These are phyloP conservation scores for Suhomyces anneliseae DNA, from an alignment of 1,139 yeast species.

Conservation along the genomic window DNA sequence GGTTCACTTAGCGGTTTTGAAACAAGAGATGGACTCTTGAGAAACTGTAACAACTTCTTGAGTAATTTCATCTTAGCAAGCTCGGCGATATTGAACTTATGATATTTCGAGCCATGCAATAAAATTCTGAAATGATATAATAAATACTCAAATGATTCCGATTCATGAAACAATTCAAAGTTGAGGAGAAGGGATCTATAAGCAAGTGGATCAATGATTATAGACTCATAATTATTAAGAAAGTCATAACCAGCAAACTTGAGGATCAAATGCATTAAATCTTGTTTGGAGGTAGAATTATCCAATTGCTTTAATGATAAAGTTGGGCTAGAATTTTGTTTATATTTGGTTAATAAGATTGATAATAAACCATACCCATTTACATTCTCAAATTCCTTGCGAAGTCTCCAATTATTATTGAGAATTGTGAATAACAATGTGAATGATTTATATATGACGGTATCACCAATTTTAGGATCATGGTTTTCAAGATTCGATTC, in stretches of 20 bases:
- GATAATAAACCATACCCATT: slow-evolving; percentile 43
- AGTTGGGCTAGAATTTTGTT: slow-evolving; percentile 21
- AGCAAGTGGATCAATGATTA: slow-evolving; percentile 30
- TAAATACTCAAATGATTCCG: slow-evolving; percentile 49
- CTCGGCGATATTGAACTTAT: slow-evolving; percentile 49
- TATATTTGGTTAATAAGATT: slow-evolving; percentile 32
- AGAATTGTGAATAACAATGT: slow-evolving; percentile 28
- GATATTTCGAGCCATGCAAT: slow-evolving; percentile 50
- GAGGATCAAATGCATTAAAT: slow-evolving; percentile 24
- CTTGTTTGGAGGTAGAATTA: not conserved
- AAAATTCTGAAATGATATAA: slow-evolving; percentile 58
- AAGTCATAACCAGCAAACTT: slow-evolving; percentile 28
- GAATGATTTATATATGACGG: slow-evolving; percentile 24
- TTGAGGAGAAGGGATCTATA: slow-evolving; percentile 34
- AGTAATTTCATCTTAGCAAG: slow-evolving; percentile 54
- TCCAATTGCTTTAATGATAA: slow-evolving; percentile 16
- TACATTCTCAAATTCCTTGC: slow-evolving; percentile 43
- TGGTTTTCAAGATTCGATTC: slow-evolving; percentile 26
- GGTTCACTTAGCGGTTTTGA: slow-evolving; percentile 13
- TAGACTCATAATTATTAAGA: slow-evolving; percentile 26
- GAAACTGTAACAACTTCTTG: slow-evolving; percentile 52
- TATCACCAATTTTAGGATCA: slow-evolving; percentile 17
- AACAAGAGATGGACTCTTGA: slow-evolving; percentile 33
- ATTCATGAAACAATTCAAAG: slow-evolving; percentile 36
- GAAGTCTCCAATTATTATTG: slow-evolving; percentile 39